Base-by-base conservation (phyloP, 106 monocot genomes). In the Vanilla planifolia region DNA sequence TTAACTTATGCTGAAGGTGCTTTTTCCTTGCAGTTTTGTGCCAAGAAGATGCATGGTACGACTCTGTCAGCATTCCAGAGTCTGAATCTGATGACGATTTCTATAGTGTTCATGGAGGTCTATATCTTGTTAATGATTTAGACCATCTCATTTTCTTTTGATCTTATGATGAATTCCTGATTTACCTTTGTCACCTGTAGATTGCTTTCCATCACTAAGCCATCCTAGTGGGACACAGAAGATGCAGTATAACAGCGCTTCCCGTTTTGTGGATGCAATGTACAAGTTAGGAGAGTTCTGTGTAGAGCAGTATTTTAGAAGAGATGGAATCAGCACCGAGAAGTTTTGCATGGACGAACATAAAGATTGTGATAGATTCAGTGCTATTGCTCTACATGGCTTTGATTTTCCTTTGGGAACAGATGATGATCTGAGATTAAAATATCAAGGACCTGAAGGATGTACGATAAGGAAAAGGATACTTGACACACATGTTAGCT, bases 11-110 rank as follows among this genome's bases (percentile, higher is more conserved):
- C 8, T 43, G 27, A 61, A 5, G 4, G 22, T 14, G 42, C 43
- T 40, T 24, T 61, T 5, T 13, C 7, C 8, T 63, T 67, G 33
- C 44, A 83, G 83, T 62, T 62, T 8, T 83, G 28, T 57, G 73
- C 66, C 74, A 77, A 48, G 83, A 78, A 36, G 83, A 83, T 59
- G 67, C 55, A 30, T 83, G 83, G 83, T 83, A 67, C 55, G 83
- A 83, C 26, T 83, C 83, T 68, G 23, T 71, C 13, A 83, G 83
- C 36, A 71, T 83, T 50, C 50, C 67, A 43, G 82, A 77, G 32
- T 65, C 66, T 30, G 74, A 78, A 41, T 74, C 78, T 37, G 83
- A 83, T 34, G 83, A 83, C 62, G 83, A 83, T 52, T 83, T 75
- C 59, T 64, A 43, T 35, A 83, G 78, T 59, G 71, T 83, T 32